Conservation (phyloP, 495 filamentous ascomycete genomes). For the Xylaria longipes region DNA sequence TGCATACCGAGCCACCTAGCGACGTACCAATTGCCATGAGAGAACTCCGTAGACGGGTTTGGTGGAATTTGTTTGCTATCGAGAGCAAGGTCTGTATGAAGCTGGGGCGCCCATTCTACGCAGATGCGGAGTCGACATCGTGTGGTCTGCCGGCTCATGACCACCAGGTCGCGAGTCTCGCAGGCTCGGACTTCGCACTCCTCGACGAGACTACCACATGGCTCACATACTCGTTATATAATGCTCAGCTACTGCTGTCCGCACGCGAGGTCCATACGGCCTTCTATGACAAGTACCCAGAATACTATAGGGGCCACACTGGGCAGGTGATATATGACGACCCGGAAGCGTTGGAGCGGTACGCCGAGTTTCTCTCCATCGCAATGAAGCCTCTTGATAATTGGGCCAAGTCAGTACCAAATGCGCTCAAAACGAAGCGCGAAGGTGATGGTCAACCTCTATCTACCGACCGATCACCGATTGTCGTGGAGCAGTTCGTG, state of each 20-base stretch:
- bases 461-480: conserved; percentile 41
- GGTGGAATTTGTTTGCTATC: conserved; percentile 58
- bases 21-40: conserved; percentile 43
- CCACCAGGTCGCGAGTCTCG: conserved; percentile 40
- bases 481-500: conserved; percentile 45
- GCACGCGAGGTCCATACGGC: conserved; percentile 45
- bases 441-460: conserved; percentile 42
- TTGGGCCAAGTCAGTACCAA: conserved; percentile 48
- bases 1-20: conserved; percentile 56
- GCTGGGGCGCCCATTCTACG: conserved; percentile 56
- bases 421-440: conserved; percentile 44
- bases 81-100: conserved; percentile 59
- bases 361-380: conserved; percentile 38
- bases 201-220: conserved; percentile 50
- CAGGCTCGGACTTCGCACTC: conserved; percentile 49
- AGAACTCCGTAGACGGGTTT: conserved; percentile 55
- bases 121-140: conserved; percentile 43
- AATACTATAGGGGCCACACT: conserved; percentile 30
- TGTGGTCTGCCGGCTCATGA: conserved; percentile 49
- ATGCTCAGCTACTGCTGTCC: conserved; percentile 47
- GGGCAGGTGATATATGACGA: conserved; percentile 35
- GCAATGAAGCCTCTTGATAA: conserved; percentile 34
- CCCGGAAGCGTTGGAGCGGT: conserved; percentile 25
- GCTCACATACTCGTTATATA: conserved; percentile 48
- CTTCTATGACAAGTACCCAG: conserved; percentile 45